These are phyloP conservation scores for Pistacia integerrima DNA, from an alignment of 345 rosid genomes.

Conservation along the genomic window DNA sequence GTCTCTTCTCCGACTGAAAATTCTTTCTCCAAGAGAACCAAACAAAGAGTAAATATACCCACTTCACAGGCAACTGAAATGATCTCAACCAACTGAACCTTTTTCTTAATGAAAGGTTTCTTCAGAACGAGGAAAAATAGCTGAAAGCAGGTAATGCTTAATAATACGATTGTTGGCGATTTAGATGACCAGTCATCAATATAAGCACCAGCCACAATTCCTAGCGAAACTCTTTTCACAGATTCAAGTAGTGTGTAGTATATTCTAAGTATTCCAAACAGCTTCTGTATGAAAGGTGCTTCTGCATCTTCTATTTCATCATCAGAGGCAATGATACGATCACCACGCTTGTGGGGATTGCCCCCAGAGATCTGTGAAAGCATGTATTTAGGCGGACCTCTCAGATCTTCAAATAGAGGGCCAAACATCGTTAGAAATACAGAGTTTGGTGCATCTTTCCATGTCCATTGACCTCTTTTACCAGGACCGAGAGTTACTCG, in stretches of 20 bases:
- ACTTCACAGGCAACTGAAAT: conserved; percentile 63
- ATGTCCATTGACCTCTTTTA: conserved; percentile 95
- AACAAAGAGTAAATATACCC: conserved; percentile 55
- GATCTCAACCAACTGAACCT: conserved; percentile 86
- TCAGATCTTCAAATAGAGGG: conserved; percentile 79
- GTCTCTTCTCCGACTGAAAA: conserved; percentile 40
- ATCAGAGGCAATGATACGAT: conserved; percentile 76
- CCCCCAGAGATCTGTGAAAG: conserved; percentile 74
- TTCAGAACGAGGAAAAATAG: conserved; percentile 82
- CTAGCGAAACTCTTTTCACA: conserved; percentile 56
- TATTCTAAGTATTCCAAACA: conserved; percentile 91
- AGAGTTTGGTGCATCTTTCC: conserved; percentile 59
- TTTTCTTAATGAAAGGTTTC: conserved; percentile 94
- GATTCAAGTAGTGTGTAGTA: conserved; percentile 80
- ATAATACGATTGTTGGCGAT: conserved; percentile 51
- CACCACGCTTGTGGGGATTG: conserved; percentile 48
- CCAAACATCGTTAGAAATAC: conserved; percentile 53
- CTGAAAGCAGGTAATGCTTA: conserved; percentile 78
- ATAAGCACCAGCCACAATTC: conserved; percentile 68
- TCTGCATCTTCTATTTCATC: conserved; percentile 97
- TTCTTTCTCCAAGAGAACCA: conserved; percentile 45
- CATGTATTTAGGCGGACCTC: conserved; percentile 99
- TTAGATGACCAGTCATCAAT: conserved; percentile 43
- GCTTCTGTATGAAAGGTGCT: conserved; percentile 87
- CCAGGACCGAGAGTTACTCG: conserved; percentile 93